Evolutionary conservation across 305 asterid species (phyloP).

Genomic region (Petunia hybrid): DNA sequence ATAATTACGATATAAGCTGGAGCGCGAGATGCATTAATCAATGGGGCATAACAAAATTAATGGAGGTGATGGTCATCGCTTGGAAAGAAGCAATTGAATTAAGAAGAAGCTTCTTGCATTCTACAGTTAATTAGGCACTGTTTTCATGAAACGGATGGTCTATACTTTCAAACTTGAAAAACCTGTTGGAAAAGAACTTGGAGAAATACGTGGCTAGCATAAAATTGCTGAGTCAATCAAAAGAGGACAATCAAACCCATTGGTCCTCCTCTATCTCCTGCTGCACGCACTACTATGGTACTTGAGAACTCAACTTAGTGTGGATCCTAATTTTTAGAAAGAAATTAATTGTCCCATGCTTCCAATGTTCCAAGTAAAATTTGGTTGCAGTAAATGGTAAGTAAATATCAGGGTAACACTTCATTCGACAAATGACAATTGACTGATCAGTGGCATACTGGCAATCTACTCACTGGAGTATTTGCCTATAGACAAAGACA

Average conservation of each 20-base stretch:
- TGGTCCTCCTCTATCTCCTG: not conserved
- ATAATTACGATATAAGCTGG: not conserved
- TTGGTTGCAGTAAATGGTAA: no score
- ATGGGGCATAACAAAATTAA: not conserved
- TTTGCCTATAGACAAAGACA: not conserved
- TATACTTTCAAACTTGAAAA: not conserved
- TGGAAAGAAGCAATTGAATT: not conserved
- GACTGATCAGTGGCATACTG: not conserved
- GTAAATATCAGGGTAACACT: no score
- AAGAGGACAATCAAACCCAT: slow-evolving; percentile 3
- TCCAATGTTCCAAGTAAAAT: not conserved
- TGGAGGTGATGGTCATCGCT: not conserved
- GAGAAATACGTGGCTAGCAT: slow-evolving; percentile 26
- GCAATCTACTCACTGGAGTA: not conserved
- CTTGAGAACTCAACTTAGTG: not conserved
- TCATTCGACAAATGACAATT: no score
- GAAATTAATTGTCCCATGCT: not conserved
- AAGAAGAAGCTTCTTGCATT: not conserved
- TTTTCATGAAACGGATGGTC: not conserved
- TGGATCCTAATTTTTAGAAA: not conserved
- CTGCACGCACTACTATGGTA: not conserved
- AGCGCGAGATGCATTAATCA: not conserved
- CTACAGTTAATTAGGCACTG: not conserved
- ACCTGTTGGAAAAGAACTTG: not conserved
- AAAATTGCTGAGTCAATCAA: slow-evolving; percentile 27